Base-by-base conservation (phyloP, 768 basidiomycete genomes). In the Kwoniella newhampshirensis region DNA sequence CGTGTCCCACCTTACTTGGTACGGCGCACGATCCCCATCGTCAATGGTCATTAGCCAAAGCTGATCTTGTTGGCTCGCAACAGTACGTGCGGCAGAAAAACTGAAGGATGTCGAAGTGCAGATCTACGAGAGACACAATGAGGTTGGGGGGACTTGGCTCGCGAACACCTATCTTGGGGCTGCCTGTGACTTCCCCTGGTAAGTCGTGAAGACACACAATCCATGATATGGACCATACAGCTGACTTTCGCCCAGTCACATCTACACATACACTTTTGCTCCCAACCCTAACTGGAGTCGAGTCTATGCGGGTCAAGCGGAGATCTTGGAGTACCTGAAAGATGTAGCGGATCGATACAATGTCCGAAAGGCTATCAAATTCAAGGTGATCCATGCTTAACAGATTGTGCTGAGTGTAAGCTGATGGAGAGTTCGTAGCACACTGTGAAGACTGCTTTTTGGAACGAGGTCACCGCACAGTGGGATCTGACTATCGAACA, bases 231-330 rank as follows among this genome's bases (percentile, higher is more conserved):
- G 40, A 32, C 6, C 13, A 6, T 13, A 6, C 7, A 6, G 40
- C 40, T 23, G 17, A 42, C 17, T 42, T 5, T 6, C 6, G 17
- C 18, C 6, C 40, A 42, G 40, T 42, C 40, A 42, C 18, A 42
- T 42, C 40, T 42, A 42, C 17, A 18, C n/a, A 8, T 42, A 42
- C 17, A 42, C 40, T 8, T 42, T 42, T 42, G 40, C 40, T 6
- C 40, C 40, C 6, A 42, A 42, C 21, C 40, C 40, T 5, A 42
- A 42, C 40, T 42, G 40, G 40, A 42, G 40, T 42, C 40, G 40
- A 8, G 40, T 42, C 7, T 42, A 42, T 42, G 40, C 40, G 17
- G 17, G n/a, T 6, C 40, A 42, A n/a, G n/a, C 6, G 17, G 40
- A 42, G 40, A 42, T 42, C 17, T 23, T 42, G 40, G n/a, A 42